Evolutionary conservation across 1,139 yeast genomes (phyloP), one percentile per base, ranked within the genome.

Genomic region (Saccharomyces hybrid): DNA sequence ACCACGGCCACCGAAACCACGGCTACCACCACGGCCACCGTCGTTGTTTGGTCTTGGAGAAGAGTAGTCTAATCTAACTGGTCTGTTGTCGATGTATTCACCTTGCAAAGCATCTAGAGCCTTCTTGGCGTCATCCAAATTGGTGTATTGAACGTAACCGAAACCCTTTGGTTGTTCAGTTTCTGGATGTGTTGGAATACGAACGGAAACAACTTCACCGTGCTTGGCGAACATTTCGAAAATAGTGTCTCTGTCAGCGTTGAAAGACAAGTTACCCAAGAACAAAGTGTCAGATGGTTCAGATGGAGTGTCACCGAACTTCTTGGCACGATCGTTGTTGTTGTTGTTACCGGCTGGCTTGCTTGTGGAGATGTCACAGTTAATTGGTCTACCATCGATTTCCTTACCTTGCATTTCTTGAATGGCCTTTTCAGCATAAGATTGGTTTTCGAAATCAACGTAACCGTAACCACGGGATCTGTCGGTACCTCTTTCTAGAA

Each of bases 111-210:
- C 91, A 62, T 86, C 91, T 63, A 88, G 77, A 57, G 98, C 98
- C 60, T 84, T 81, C 76, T 86, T 83, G 64, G 99, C 98, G 72
- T 89, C 96, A 52, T 91, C 98, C 61, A 87, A 78, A 55, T 85
- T 79, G 47, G 86, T 78, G 72, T 82, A 91, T 78, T 93, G 98
- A 58, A 93, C 96, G 75, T 93, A 93, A 64, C 98, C 99, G 77
- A 93, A 93, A 64, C 99, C 99, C 82, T 93, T 93, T 74, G 96
- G 96, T 77, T 91, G 97, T 73, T 90, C 96, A 63, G 98, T 90
- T 75, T 91, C 98, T 70, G 97, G 98, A 77, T 91, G 95, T 51
- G 98, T 91, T 74, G 99, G 99, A 66, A 93, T 78, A 79, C 99
- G 85, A 67, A 91, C 91, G 58, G 95, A 87, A 57, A 89, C 76